Conservation (phyloP, 1,284 basidiomycete species). For the Ganoderma boninense region DNA sequence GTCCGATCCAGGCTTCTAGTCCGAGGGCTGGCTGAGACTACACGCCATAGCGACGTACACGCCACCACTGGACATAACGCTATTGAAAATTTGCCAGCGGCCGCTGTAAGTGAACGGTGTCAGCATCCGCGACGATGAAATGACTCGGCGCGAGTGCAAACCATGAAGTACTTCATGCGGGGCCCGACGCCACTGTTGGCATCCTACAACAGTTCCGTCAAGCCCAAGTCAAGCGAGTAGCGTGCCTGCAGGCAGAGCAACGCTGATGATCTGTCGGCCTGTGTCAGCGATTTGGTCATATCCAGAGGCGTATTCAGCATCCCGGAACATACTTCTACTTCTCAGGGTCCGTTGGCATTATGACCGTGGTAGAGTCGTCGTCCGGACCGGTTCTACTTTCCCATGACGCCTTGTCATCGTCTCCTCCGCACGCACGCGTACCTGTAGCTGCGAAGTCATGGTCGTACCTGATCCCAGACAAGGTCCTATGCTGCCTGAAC, state of each 20-base stretch:
- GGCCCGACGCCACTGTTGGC: not conserved
- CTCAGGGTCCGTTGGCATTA: not conserved
- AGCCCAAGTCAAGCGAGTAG: not conserved
- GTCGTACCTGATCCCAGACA: conserved; percentile 1
- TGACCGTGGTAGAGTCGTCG: not conserved
- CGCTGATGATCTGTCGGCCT: conserved; percentile 1
- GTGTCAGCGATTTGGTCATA: not conserved
- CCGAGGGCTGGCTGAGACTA: no score
- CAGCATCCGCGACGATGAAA: conserved; percentile 1
- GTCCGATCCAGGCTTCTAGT: conserved; percentile 3
- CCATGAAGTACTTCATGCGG: not conserved
- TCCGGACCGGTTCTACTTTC: conserved; percentile 1
- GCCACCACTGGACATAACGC: not conserved
- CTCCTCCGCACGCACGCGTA: not conserved
- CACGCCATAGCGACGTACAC: not conserved
- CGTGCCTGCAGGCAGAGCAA: not conserved
- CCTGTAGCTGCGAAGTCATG: not conserved
- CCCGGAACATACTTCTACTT: not conserved
- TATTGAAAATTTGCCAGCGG: not conserved
- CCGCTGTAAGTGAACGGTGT: not conserved
- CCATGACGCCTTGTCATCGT: conserved; percentile 5
- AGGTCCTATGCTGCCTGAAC: no score
- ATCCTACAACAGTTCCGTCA: not conserved
- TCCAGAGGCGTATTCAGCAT: not conserved
- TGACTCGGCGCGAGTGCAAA: not conserved